phyloP scores from a whole-genome alignment of 2,329 filamentous ascomycete genomes.

The Calonectria hawksworthii region DNA sequence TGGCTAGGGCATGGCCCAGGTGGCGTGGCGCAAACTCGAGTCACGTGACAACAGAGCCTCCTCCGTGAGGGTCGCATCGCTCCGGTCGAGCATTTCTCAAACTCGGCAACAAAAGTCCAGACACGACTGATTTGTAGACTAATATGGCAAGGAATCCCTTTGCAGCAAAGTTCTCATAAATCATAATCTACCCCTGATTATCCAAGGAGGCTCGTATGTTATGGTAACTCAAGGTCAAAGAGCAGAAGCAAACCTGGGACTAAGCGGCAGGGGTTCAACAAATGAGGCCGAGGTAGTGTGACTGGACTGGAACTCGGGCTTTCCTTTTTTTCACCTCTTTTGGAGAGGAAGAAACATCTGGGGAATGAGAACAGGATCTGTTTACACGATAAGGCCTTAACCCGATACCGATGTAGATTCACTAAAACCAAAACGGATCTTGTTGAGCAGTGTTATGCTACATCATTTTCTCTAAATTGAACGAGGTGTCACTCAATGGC shows the following conservation, averaged over 20 bases:
- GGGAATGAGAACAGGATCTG: neutral
- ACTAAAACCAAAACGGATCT: neutral
- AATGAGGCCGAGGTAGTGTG: neutral
- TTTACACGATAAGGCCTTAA: too few species aligned
- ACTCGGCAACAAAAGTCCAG: too few species aligned
- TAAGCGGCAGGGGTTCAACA: conserved; percentile 5
- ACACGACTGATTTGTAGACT: neutral
- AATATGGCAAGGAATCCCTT: neutral
- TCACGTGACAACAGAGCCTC: neutral
- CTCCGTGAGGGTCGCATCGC: too few species aligned
- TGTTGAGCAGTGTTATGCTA: neutral
- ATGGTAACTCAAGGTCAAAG: neutral
- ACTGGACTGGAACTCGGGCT: neutral
- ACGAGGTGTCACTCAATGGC: neutral
- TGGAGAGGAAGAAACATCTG: neutral
- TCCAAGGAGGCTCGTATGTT: neutral
- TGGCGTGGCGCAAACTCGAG: neutral
- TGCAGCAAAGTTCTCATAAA: neutral
- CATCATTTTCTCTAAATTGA: neutral
- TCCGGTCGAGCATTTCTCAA: neutral
- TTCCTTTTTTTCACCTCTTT: neutral
- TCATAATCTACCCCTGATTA: neutral
- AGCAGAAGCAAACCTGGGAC: conserved; percentile 23
- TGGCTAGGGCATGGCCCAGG: neutral
- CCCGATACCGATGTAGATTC: neutral